phyloP scores from a whole-genome alignment of 805 yeast species.

The Lachancea fermentati region DNA sequence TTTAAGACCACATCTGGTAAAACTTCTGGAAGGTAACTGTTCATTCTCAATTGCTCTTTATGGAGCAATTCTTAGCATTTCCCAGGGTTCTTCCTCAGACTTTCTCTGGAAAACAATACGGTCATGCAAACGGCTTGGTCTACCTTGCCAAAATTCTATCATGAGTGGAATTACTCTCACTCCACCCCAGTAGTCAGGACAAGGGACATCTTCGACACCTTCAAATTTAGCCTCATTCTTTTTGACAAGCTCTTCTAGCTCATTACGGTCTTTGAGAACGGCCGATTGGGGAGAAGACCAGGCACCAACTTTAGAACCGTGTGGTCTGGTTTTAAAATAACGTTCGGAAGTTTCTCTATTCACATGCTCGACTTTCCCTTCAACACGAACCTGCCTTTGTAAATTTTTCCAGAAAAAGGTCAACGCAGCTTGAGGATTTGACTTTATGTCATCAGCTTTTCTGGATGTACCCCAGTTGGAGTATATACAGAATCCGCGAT shows the following conservation, averaged over 20 bases:
- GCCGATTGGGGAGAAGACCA: conserved; percentile 92
- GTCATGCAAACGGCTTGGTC: conserved; percentile 85
- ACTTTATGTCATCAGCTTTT: conserved; percentile 62
- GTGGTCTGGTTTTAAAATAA: conserved; percentile 82
- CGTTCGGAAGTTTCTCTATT: conserved; percentile 65
- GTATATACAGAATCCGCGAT: conserved; percentile 76
- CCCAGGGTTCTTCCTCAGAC: conserved; percentile 49
- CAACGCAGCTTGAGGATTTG: conserved; percentile 76
- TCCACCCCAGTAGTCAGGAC: conserved; percentile 97
- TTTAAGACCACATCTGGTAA: too few relatives aligned
- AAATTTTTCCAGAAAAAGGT: conserved; percentile 88
- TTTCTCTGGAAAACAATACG: conserved; percentile 68
- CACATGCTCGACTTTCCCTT: conserved; percentile 75
- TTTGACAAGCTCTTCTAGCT: conserved; percentile 49
- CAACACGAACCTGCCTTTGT: conserved; percentile 91
- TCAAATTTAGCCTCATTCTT: conserved; percentile 52
- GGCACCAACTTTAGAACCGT: conserved; percentile 92
- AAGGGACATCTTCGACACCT: conserved; percentile 61
- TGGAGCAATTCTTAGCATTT: conserved; percentile 68
- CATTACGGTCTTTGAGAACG: conserved; percentile 50
- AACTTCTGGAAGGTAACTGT: background rate
- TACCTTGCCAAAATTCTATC: conserved; percentile 97
- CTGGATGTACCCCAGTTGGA: conserved; percentile 90
- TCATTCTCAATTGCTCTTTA: conserved; percentile 18
- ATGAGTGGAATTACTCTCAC: conserved; percentile 80